Evolutionary conservation across 306 rosid species (phyloP).

Genomic region (Trifolium subterraneum): DNA sequence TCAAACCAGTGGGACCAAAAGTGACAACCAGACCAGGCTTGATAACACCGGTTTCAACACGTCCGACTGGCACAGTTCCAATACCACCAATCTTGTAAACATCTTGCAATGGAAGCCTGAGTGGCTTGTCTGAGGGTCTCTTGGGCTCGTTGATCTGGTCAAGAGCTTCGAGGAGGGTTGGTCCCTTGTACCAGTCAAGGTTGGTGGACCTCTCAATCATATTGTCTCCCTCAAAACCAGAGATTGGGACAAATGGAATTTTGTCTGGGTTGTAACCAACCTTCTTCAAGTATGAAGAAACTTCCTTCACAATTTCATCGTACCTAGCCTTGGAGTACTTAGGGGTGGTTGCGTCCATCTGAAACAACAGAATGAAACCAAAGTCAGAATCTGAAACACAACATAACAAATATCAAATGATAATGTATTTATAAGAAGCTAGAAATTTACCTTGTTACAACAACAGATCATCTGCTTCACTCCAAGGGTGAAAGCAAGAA

Average conservation of each 20-base stretch:
- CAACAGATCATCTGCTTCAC: slow-evolving; percentile 56
- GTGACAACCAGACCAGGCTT: slow-evolving; percentile 51
- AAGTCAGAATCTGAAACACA: not conserved
- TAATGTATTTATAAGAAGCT: not conserved
- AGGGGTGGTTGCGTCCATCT: slow-evolving; percentile 70
- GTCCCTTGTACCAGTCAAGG: slow-evolving; percentile 63
- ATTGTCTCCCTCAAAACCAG: slow-evolving; percentile 59
- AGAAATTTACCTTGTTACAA: slow-evolving; percentile 44
- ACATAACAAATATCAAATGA: not conserved
- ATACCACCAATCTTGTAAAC: slow-evolving; percentile 59
- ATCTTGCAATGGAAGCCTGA: slow-evolving; percentile 52
- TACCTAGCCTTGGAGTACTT: slow-evolving; percentile 62
- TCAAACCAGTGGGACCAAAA: slow-evolving; percentile 48
- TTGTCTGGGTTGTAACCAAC: slow-evolving; percentile 71
- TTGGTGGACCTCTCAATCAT: slow-evolving; percentile 60
- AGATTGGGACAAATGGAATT: slow-evolving; percentile 62
- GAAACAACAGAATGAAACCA: not conserved
- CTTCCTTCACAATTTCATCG: slow-evolving; percentile 58
- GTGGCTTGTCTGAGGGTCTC: slow-evolving; percentile 56
- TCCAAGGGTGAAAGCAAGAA: slow-evolving; percentile 53
- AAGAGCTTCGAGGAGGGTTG: slow-evolving; percentile 56
- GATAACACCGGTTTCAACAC: slow-evolving; percentile 48
- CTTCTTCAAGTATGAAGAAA: slow-evolving; percentile 63
- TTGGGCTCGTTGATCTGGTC: slow-evolving; percentile 50
- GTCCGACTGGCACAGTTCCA: slow-evolving; percentile 55